phyloP scores from a whole-genome alignment of 306 rosid genomes.

The Pachyrhizus erosus region DNA sequence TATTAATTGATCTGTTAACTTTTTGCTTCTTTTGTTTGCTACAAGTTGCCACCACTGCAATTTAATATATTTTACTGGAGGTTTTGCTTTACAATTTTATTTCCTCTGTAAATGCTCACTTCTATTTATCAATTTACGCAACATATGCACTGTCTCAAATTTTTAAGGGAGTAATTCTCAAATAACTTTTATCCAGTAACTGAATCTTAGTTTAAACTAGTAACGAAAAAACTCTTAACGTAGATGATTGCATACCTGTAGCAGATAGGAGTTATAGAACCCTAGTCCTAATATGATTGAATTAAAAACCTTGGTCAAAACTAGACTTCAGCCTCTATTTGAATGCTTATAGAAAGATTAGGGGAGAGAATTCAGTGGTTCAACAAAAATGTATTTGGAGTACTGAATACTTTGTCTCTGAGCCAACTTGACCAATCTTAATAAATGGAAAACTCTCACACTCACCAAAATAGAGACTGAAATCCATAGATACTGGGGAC shows the following conservation, averaged over 20 bases:
- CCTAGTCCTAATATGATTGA: background rate
- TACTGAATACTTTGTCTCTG: background rate
- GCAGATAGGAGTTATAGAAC: background rate
- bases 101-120: background rate
- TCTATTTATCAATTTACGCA: background rate
- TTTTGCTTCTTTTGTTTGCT: slow-evolving; percentile 1
- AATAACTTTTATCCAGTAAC: background rate
- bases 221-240: background rate
- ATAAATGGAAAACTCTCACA: background rate
- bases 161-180: background rate
- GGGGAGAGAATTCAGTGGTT: background rate
- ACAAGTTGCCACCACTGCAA: background rate
- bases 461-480: background rate
- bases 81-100: background rate
- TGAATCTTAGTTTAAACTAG: background rate
- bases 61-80: background rate
- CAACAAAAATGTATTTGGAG: background rate
- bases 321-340: background rate
- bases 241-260: background rate
- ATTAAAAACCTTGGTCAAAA: background rate
- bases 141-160: background rate
- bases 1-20: background rate
- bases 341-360: background rate
- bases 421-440: background rate
- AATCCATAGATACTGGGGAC: background rate